phyloP scores from a whole-genome alignment of 331 rosid genomes.

The Arachis monticola region DNA sequence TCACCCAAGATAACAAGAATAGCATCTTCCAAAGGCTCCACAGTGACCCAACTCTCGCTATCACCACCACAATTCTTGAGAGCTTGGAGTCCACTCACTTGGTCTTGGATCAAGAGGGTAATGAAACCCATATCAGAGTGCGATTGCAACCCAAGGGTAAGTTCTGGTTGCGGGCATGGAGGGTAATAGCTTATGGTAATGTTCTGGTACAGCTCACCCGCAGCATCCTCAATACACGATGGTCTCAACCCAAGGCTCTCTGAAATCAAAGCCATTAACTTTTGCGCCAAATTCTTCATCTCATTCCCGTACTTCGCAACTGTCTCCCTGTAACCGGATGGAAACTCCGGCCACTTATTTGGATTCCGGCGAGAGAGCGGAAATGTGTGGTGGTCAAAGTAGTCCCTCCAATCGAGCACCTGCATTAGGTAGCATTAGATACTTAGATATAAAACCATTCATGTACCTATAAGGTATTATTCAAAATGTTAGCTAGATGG shows the following conservation, averaged over 20 bases:
- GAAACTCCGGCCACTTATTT: slow-evolving; percentile 69
- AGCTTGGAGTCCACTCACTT: slow-evolving; percentile 87
- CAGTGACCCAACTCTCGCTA: slow-evolving; percentile 64
- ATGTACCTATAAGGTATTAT: no score
- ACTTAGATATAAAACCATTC: no score
- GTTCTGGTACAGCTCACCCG: slow-evolving; percentile 82
- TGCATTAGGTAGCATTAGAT: neutral
- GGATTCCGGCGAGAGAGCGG: slow-evolving; percentile 87
- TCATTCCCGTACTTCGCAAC: slow-evolving; percentile 57
- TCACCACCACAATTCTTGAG: slow-evolving; percentile 45
- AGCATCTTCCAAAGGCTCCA: slow-evolving; percentile 66
- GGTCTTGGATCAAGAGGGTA: slow-evolving; percentile 82
- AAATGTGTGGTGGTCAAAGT: slow-evolving; percentile 86
- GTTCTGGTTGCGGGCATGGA: slow-evolving; percentile 88
- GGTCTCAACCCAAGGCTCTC: slow-evolving; percentile 70
- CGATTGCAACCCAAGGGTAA: slow-evolving; percentile 85
- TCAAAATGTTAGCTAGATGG: no score
- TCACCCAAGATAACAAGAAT: slow-evolving; percentile 83
- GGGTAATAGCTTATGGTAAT: slow-evolving; percentile 86
- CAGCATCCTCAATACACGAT: slow-evolving; percentile 65
- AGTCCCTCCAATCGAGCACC: slow-evolving; percentile 88
- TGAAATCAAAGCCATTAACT: slow-evolving; percentile 65
- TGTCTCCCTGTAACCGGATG: slow-evolving; percentile 55
- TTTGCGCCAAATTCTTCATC: slow-evolving; percentile 60
- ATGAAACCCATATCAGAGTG: slow-evolving; percentile 90